Base-by-base conservation (phyloP, 2,329 filamentous ascomycete genomes). In the Scedosporium boydii region DNA sequence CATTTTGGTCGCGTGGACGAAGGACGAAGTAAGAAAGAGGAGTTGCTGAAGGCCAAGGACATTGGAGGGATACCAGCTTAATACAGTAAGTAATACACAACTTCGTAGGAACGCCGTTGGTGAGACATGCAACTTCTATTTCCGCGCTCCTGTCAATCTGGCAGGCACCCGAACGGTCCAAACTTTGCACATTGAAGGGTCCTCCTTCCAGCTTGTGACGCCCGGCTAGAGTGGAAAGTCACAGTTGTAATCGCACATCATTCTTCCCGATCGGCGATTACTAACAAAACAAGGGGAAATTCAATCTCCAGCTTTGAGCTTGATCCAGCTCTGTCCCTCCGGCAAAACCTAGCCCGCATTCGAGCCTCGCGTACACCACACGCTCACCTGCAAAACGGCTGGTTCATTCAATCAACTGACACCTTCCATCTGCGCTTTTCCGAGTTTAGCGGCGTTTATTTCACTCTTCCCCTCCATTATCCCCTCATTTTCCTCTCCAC, bases 401-500 rank as follows among this genome's bases (percentile, higher is more conserved):
- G 29, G 29, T 34, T 34, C 48, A 21, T 53, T 18, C 48, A 53
- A 53, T 53, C 48, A 53, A 53, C 48, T 53, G 48, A 53, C 48
- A 53, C 48, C 48, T 53, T 53, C 21, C n/a, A 53, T n/a, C 55
- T 29, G 55, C 26, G 26, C 55, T 41, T 51, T 60, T 53, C 59
- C 44, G 26, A 48, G 59, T 53, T 53, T 60, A 53, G 59, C 51
- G 60, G 44, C 4, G 9, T 41, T 58, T 62, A 27, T 34, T 34
- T 21, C 23, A n/a, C 26, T 14, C 16, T n/a, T 23, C 46, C 44
- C 29, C 42, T 14, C 27, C 46, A 4, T 55, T 27, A 34, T 41
- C 34, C 34, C 18, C 23, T 38, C 23, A 18, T 21, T 21, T 21
- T 46, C 18, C 44, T 21, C 14, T 46, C 12, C 44, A 46, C 44